Evolutionary conservation across 2,329 filamentous ascomycete genomes (phyloP).

Genomic region (Basipetospora chlamydospora): DNA sequence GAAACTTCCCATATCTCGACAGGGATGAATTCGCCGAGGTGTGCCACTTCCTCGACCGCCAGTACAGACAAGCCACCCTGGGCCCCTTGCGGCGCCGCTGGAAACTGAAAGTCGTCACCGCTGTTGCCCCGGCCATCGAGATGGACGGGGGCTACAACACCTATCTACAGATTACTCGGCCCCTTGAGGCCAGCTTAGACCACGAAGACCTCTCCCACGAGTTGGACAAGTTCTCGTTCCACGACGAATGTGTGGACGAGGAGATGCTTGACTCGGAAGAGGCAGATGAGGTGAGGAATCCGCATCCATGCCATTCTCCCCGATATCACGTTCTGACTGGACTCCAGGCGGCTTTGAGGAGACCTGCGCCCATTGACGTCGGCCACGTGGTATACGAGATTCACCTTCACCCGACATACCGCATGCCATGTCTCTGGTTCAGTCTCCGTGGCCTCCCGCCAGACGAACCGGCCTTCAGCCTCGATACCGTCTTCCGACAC

Average conservation of each 20-base stretch:
- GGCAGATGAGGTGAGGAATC: slow-evolving; percentile 30
- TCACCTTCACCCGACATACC: slow-evolving; percentile 60
- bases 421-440: slow-evolving; percentile 65
- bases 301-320: background rate
- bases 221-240: slow-evolving; percentile 31
- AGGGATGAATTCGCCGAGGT: slow-evolving; percentile 48
- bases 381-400: slow-evolving; percentile 56
- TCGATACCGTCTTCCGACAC: slow-evolving; percentile 56
- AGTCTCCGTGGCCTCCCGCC: slow-evolving; percentile 42
- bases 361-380: slow-evolving; percentile 15
- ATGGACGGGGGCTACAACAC: slow-evolving; percentile 30
- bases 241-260: slow-evolving; percentile 12
- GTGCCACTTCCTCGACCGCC: slow-evolving; percentile 47
- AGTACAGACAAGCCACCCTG: slow-evolving; percentile 42
- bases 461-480: slow-evolving; percentile 40
- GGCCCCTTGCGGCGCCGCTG: slow-evolving; percentile 38
- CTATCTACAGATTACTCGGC: slow-evolving; percentile 41
- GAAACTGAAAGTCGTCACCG: slow-evolving; percentile 37
- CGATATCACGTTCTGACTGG: background rate
- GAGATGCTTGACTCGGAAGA: slow-evolving; percentile 37
- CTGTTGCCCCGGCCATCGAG: slow-evolving; percentile 30
- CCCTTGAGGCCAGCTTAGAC: slow-evolving; percentile 29
- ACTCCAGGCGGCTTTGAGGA: slow-evolving; percentile 25
- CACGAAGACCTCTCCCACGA: slow-evolving; percentile 30
- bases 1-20: slow-evolving; percentile 46